These are phyloP conservation scores for Talaromyces sp. DNA, from an alignment of 2,329 filamentous ascomycete species.

Conservation along the genomic window DNA sequence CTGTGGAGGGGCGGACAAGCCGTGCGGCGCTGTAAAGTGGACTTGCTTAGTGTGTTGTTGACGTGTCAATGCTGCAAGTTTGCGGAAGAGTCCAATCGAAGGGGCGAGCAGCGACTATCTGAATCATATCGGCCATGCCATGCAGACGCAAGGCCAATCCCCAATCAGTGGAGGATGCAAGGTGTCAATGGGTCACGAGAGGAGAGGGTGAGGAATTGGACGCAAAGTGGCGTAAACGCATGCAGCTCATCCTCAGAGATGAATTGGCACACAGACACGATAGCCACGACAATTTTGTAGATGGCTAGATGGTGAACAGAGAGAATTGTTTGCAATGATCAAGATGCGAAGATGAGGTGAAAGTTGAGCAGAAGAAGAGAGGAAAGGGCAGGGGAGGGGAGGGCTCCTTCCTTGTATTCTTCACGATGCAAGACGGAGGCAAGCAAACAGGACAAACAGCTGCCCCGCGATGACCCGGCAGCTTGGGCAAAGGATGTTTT, in stretches of 20 bases:
- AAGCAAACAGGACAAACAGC: background rate
- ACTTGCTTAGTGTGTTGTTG: slow-evolving; percentile 16
- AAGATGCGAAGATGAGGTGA: background rate
- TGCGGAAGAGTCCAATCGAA: slow-evolving; percentile 15
- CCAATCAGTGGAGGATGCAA: background rate
- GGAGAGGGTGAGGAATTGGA: background rate
- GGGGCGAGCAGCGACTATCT: background rate
- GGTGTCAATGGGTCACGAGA: background rate
- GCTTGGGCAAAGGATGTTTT: background rate
- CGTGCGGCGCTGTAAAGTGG: slow-evolving; percentile 2
- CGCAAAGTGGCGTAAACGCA: background rate
- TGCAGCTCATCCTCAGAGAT: background rate
- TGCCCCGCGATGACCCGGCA: background rate
- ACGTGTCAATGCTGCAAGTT: slow-evolving; percentile 22
- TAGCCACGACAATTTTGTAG: background rate
- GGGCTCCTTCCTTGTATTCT: background rate
- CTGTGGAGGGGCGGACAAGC: background rate
- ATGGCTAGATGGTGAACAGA: background rate
- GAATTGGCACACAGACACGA: background rate
- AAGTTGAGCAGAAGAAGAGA: background rate
- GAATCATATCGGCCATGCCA: background rate
- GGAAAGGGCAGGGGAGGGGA: too few relatives aligned
- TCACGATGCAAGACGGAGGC: background rate
- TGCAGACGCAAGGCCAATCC: background rate
- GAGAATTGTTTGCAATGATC: background rate